Evolutionary conservation across 805 yeast genomes (phyloP).

Genomic region (Schwanniomyces pseudopolymorphus): DNA sequence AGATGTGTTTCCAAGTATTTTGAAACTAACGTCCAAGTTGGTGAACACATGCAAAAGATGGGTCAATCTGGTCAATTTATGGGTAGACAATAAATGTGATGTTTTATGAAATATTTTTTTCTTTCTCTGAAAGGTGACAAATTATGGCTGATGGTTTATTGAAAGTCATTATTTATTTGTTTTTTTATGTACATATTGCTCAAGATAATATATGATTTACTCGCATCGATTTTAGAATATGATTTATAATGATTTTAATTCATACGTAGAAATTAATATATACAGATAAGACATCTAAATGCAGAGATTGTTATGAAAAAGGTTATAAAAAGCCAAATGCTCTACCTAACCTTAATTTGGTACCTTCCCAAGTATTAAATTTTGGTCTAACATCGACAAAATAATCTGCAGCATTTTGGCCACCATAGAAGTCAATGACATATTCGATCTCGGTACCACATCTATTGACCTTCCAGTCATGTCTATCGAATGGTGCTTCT

Average conservation of each 20-base stretch:
- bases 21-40: constrained; percentile 91
- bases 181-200: neutral
- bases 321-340: constrained; percentile 50
- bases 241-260: neutral
- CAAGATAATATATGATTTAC: constrained; percentile 1
- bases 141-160: neutral
- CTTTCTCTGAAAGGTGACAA: neutral
- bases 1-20: constrained; percentile 95
- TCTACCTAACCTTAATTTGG: constrained; percentile 61
- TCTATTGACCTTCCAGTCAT: constrained; percentile 87
- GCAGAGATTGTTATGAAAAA: neutral
- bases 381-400: constrained; percentile 92
- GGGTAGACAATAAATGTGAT: constrained; percentile 34
- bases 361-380: constrained; percentile 76
- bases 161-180: neutral
- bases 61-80: constrained; percentile 48
- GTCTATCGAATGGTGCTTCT: constrained; percentile 89
- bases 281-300: neutral
- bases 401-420: constrained; percentile 58
- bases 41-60: constrained; percentile 62
- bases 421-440: constrained; percentile 85
- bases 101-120: constrained; percentile 1
- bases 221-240: neutral
- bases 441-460: constrained; percentile 85
- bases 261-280: neutral